Evolutionary conservation across 1,284 basidiomycete species (phyloP), one percentile per base, ranked within the genome.

Genomic region (Heterobasidion parviporum): DNA sequence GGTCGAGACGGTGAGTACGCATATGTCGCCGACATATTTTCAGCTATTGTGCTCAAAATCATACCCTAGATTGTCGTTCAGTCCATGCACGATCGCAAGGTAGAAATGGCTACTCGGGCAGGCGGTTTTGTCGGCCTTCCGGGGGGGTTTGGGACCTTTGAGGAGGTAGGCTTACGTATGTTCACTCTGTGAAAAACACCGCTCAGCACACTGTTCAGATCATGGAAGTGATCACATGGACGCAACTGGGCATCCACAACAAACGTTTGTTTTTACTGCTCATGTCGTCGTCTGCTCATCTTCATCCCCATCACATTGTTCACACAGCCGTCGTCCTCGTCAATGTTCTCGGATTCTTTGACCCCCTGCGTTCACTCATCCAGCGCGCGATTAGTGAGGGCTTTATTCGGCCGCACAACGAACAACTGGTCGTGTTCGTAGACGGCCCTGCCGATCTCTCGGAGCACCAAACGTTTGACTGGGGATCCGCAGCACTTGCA

Each of bases 71-170:
- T 91, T 54, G 70, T 94, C 1, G 91, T 94, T 2, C 75, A 83
- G 54, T 87, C 87, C 1, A 97, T 98, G 94, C 94, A 97, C 65
- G 89, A 93, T 64, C 82, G 94, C 20, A 97, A 97, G 68, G 77
- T 87, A 12, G 82, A 87, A 64, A 96, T 97, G 93, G 92, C 93
- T 0, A 79, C 78, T 59, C 76, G 88, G 18, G 81, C 81, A 0
- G 78, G 81, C 34, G 93, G 85, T 0, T 98, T 98, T 64, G 74
- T 97, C 52, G 89, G 85, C 15, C 76, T 97, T 10, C 94, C 94
- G 6, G 94, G 94, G 38, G 94, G 94, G 0, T 95, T 83, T 65
- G 94, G 94, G 15, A 96, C 93, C 0, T 92, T 92, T 62, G 94
- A 97, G 69, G 94, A 97, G 77, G 89, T 89, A 53, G 20, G 65